Evolutionary conservation across 305 asterid genomes (phyloP).

Genomic region (Coffea humblotiana): DNA sequence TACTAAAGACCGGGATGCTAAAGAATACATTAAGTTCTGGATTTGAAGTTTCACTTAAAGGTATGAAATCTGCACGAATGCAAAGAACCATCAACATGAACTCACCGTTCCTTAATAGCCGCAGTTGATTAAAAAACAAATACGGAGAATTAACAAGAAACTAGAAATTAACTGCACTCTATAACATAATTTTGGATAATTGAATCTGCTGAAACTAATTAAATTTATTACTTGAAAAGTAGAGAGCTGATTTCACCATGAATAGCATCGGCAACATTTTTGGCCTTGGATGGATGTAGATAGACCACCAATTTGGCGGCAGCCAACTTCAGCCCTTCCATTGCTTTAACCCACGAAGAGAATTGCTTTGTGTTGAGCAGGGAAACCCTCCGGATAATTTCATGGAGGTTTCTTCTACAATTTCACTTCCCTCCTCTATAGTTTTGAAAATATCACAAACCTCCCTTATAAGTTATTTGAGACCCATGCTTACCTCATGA

Average conservation of each 20-base stretch:
- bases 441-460: too few species aligned
- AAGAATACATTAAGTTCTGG: background rate
- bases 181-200: too few species aligned
- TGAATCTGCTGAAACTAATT: too few species aligned
- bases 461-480: too few species aligned
- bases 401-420: too few species aligned
- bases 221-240: slow-evolving; percentile 55
- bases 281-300: slow-evolving; percentile 66
- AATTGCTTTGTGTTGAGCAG: background rate
- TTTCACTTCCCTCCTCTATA: too few species aligned
- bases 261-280: slow-evolving; percentile 45
- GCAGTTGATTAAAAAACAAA: background rate
- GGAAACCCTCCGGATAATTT: background rate
- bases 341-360: slow-evolving; percentile 9
- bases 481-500: too few species aligned
- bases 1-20: background rate
- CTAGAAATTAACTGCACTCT: background rate
- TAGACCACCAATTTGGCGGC: slow-evolving; percentile 49
- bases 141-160: background rate
- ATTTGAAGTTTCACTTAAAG: background rate
- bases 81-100: background rate
- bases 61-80: background rate
- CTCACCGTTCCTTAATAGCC: background rate
- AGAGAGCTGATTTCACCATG: slow-evolving; percentile 55
- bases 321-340: slow-evolving; percentile 63